A percentile compares a stretch with the other conserved stretches of the same genome.
These are phyloP conservation scores for Pichia membranifaciens DNA, from an alignment of 805 yeast genomes.

Conservation along the genomic window DNA sequence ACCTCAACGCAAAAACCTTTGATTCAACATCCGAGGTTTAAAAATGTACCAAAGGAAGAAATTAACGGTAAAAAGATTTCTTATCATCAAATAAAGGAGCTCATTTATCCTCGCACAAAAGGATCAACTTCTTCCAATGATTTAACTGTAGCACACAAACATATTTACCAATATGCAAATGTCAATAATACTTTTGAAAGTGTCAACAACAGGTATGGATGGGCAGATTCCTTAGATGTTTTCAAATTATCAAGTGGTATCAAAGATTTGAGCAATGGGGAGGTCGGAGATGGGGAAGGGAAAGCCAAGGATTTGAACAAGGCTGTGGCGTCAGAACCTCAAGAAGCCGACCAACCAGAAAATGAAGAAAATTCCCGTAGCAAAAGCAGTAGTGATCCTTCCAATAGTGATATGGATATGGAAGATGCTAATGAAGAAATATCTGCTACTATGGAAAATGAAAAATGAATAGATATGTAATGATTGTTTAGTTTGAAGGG, in stretches of 20 bases:
- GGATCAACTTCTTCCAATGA: slow-evolving; percentile 10
- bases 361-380: background rate
- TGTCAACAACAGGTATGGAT: slow-evolving; percentile 18
- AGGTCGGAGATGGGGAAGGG: too few species aligned
- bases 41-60: slow-evolving; percentile 9
- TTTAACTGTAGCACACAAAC: slow-evolving; percentile 16
- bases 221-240: slow-evolving; percentile 17
- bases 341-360: too few species aligned
- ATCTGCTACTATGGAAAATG: background rate
- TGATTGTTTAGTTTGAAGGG: too few species aligned
- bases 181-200: slow-evolving; percentile 18
- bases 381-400: too few species aligned
- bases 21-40: slow-evolving; percentile 15
- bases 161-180: slow-evolving; percentile 16
- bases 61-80: slow-evolving; percentile 12
- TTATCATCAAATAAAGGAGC: slow-evolving; percentile 14
- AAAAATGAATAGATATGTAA: background rate
- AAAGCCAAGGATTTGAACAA: too few species aligned
- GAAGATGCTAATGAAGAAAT: slow-evolving; percentile 1
- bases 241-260: slow-evolving; percentile 10
- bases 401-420: slow-evolving; percentile 1
- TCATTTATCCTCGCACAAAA: slow-evolving; percentile 14
- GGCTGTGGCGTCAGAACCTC: too few species aligned
- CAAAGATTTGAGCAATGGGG: background rate
- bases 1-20: background rate